Base-by-base conservation (phyloP, 1,284 basidiomycete genomes). In the Boletellus deceptivus region DNA sequence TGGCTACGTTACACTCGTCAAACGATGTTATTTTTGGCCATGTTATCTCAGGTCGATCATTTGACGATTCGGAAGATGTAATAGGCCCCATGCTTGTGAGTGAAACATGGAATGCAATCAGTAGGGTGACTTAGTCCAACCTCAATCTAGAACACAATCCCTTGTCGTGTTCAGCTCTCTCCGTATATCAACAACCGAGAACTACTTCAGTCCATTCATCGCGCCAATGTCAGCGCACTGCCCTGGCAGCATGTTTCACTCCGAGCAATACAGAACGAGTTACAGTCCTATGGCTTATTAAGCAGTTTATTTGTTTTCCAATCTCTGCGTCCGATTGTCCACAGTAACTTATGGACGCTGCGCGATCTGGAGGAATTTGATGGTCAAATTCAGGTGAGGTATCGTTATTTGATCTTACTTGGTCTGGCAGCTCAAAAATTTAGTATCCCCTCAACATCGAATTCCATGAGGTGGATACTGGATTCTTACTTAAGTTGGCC, bases 281-380 rank as follows among this genome's bases (percentile, higher is more conserved):
- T 77, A 20, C 63, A 62, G 2, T 36, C 72, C 7, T 56, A 65
- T 16, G 59, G 54, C 13, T 56, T 79, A 8, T 76, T 74, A 67
- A 75, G 75, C 49, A 72, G 72, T 45, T 61, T 79, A 34, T 78
- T 79, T 57, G 59, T 79, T 6, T 79, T 76, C 59, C 76, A 79
- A 55, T 71, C 74, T 22, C 55, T 53, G 1, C 44, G 55, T 4
- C 47, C 53, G 13, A 18, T 18, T 18, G 34, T 48, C 38, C 49
- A 29, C 6, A 55, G 44, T 37, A 29, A 55, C 18, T 49, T 74
- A 6, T 78, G 76, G 76, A 56, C 55, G 4, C 68, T 76, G 34
- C 68, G 70, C 38, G 60, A 59, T 4, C 48, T 42, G 11, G 61
- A 65, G 11, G 65, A 68, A 27, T 60, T 65, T n/a, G 67, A 72